These are phyloP conservation scores for Guadua angustifolia DNA, from an alignment of 176 grass and related monocot genomes.

Conservation along the genomic window DNA sequence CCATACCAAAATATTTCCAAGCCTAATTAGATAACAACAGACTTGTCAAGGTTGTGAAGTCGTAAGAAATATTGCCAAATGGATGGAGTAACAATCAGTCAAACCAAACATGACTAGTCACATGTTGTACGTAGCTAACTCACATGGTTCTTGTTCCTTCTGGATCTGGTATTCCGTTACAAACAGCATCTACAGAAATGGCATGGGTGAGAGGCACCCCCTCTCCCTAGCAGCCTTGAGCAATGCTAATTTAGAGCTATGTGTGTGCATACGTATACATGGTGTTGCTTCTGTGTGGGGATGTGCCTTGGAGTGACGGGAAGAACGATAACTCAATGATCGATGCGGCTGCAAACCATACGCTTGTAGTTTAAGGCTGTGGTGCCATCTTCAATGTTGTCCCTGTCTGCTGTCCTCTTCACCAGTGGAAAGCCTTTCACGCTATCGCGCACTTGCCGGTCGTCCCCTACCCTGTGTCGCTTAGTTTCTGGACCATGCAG, in stretches of 20 bases:
- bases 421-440: neutral
- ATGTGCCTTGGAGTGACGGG: constrained; percentile 21
- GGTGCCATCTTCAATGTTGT: neutral
- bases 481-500: neutral
- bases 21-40: neutral
- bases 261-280: neutral
- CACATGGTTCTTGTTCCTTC: constrained; percentile 35
- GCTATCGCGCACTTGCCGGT: constrained; percentile 25
- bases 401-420: neutral
- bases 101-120: neutral
- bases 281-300: neutral
- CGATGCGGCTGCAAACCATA: too few relatives aligned
- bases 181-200: neutral
- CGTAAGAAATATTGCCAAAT: neutral
- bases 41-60: neutral
- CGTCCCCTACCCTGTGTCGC: constrained; percentile 1
- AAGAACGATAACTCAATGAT: constrained; percentile 15
- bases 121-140: neutral
- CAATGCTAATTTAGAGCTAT: neutral
- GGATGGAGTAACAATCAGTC: neutral
- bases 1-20: neutral
- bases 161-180: neutral
- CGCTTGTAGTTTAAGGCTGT: too few relatives aligned
- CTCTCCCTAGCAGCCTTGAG: neutral
- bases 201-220: neutral